phyloP scores from a whole-genome alignment of 208 protist species.

The Giardia duodenalis region DNA sequence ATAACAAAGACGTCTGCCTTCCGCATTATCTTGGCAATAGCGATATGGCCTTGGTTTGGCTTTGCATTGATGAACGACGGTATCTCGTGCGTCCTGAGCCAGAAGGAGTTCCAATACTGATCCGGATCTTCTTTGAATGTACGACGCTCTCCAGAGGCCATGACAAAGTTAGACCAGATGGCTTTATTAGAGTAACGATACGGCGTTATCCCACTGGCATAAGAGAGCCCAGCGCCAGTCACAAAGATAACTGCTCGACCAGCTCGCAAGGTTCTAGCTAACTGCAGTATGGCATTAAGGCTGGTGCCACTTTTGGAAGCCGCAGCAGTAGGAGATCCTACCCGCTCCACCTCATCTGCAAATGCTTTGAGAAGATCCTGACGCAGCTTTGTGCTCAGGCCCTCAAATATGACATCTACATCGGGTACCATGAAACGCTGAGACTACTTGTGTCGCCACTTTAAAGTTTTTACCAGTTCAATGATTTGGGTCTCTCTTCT shows the following conservation, averaged over 20 bases:
- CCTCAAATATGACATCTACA: too few relatives aligned
- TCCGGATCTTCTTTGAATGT: conserved; percentile 38
- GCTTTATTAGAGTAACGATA: conserved; percentile 38
- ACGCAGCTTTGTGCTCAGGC: too few relatives aligned
- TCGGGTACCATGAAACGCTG: too few relatives aligned
- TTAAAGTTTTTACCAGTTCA: too few relatives aligned
- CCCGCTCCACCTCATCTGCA: not conserved
- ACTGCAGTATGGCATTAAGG: not conserved
- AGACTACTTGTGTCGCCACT: too few relatives aligned
- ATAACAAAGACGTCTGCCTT: not conserved
- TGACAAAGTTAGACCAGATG: conserved; percentile 41
- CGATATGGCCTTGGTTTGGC: conserved; percentile 39
- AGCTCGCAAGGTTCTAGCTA: not conserved
- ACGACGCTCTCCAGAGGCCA: conserved; percentile 25
- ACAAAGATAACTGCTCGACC: conserved; percentile 1
- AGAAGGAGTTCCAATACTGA: conserved; percentile 39
- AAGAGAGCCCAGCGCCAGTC: conserved; percentile 33
- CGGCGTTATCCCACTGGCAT: conserved; percentile 35
- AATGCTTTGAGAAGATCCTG: too few relatives aligned
- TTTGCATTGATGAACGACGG: conserved; percentile 33
- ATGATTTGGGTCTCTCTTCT: too few relatives aligned
- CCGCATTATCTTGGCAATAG: conserved; percentile 21
- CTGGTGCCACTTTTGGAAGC: not conserved
- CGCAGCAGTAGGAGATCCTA: not conserved
- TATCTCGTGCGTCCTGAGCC: conserved; percentile 37